Conservation (phyloP, 331 rosid species). For the Telfairia occidentalis region DNA sequence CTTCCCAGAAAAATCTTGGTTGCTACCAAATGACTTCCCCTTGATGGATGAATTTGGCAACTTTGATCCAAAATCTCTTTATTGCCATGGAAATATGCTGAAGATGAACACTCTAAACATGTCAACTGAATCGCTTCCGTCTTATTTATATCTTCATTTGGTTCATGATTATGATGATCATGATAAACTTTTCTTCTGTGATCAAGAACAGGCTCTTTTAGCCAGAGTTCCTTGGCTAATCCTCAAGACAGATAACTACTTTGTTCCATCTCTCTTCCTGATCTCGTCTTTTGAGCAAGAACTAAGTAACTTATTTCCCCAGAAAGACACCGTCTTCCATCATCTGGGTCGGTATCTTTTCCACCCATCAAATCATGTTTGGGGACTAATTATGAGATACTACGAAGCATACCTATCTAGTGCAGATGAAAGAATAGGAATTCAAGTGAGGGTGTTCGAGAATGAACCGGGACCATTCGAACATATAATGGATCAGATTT, state of each 20-base stretch:
- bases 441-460: constrained; percentile 50
- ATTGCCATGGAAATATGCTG: constrained; percentile 51
- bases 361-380: constrained; percentile 58
- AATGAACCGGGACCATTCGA: constrained; percentile 30
- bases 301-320: constrained; percentile 37
- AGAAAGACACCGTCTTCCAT: constrained; percentile 45
- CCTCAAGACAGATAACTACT: constrained; percentile 47
- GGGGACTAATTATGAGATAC: constrained; percentile 49
- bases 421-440: constrained; percentile 47
- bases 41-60: constrained; percentile 30
- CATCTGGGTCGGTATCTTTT: constrained; percentile 49
- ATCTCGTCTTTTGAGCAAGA: constrained; percentile 48
- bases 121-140: constrained; percentile 19
- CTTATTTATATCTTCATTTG: constrained; percentile 38
- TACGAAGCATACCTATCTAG: constrained; percentile 43
- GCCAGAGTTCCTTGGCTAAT: constrained; percentile 38
- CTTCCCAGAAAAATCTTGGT: constrained; percentile 66
- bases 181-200: constrained; percentile 61
- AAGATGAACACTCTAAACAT: constrained; percentile 25
- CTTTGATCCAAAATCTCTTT: constrained; percentile 39
- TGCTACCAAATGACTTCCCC: constrained; percentile 64
- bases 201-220: constrained; percentile 32
- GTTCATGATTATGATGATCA: constrained; percentile 59
- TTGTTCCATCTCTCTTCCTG: constrained; percentile 57
- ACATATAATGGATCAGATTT: constrained; percentile 49